Evolutionary conservation across 2,329 filamentous ascomycete genomes (phyloP).

Genomic region (Fusarium camptoceras): DNA sequence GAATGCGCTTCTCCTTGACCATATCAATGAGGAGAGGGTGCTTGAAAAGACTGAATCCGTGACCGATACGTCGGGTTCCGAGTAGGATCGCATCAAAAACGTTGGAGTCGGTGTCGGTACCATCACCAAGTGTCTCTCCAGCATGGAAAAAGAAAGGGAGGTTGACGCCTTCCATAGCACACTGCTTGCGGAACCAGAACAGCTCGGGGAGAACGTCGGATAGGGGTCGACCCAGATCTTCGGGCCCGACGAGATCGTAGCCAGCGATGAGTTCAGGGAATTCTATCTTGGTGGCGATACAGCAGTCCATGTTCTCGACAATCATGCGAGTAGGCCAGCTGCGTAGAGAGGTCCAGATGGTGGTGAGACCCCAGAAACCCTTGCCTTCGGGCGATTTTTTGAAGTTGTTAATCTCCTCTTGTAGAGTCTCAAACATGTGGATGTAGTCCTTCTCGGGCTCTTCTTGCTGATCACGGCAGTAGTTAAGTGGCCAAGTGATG

Average conservation of each 20-base stretch:
- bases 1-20: constrained; percentile 87
- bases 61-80: constrained; percentile 88
- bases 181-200: constrained; percentile 94
- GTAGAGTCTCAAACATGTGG: constrained; percentile 77
- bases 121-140: constrained; percentile 83
- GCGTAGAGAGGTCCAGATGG: constrained; percentile 87
- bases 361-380: constrained; percentile 84
- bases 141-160: constrained; percentile 98
- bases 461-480: constrained; percentile 73
- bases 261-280: constrained; percentile 86
- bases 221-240: constrained; percentile 82
- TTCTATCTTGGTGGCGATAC: constrained; percentile 82
- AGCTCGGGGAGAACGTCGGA: constrained; percentile 83
- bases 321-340: constrained; percentile 72
- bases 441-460: constrained; percentile 74
- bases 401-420: constrained; percentile 83
- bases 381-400: constrained; percentile 76
- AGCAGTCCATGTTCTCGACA: constrained; percentile 86
- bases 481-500: constrained; percentile 78
- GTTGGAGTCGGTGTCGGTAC: constrained; percentile 80
- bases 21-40: constrained; percentile 91
- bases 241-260: constrained; percentile 90
- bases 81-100: constrained; percentile 90
- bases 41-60: constrained; percentile 89
- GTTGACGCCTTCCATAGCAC: constrained; percentile 78